phyloP scores from a whole-genome alignment of 495 filamentous ascomycete genomes.

The Penicillium fimorum region DNA sequence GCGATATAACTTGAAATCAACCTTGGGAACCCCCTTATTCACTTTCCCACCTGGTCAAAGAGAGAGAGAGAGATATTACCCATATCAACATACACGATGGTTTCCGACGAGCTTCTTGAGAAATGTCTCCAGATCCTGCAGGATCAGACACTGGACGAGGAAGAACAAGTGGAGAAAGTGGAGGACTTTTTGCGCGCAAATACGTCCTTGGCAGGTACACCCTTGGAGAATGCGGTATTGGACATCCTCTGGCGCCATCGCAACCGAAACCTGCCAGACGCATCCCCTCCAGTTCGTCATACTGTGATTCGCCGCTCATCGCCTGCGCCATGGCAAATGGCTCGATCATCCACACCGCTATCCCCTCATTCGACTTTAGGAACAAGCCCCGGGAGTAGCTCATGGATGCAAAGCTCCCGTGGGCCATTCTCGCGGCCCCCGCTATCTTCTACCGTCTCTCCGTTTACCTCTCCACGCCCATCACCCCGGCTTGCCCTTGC shows the following conservation, averaged over 20 bases:
- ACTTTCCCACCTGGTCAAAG: not conserved
- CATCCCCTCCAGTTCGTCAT: constrained; percentile 78
- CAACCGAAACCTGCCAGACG: constrained; percentile 69
- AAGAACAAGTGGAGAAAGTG: constrained; percentile 91
- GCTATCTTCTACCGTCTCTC: constrained; percentile 59
- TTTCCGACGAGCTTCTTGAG: constrained; percentile 89
- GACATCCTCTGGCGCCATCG: constrained; percentile 91
- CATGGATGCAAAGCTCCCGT: constrained; percentile 70
- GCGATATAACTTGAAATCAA: constrained; percentile 12
- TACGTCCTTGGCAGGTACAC: constrained; percentile 70
- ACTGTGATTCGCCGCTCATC: constrained; percentile 87
- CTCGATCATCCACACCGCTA: constrained; percentile 73
- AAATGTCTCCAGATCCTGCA: constrained; percentile 85
- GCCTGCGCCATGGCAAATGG: constrained; percentile 87
- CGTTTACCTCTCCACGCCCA: constrained; percentile 90
- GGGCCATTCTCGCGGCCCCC: constrained; percentile 66
- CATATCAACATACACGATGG: constrained; percentile 54
- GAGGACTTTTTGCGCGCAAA: constrained; percentile 81
- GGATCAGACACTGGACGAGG: constrained; percentile 79
- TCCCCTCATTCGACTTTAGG: constrained; percentile 71
- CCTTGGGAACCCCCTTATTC: constrained; percentile 9
- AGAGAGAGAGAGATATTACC: constrained; percentile 1
- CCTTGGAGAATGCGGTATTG: constrained; percentile 85
- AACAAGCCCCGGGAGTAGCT: constrained; percentile 73
- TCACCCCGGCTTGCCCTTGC: constrained; percentile 91